Percentiles rank a stretch among this genome's conserved stretches.
Conservation (phyloP, 2,329 filamentous ascomycete species). For the Nemania abortiva region DNA sequence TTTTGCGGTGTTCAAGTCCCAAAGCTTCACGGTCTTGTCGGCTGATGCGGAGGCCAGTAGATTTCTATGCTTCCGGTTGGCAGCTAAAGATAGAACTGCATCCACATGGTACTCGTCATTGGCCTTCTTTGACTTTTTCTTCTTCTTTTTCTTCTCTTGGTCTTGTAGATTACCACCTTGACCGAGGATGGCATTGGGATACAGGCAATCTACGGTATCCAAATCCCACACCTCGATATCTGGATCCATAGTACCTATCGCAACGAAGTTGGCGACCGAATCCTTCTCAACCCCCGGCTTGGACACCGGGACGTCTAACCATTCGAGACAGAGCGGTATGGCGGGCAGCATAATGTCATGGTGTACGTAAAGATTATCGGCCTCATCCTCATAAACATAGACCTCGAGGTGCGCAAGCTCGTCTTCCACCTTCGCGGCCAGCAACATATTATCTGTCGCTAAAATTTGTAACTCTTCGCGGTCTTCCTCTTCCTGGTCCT, state of each 20-base stretch:
- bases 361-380: constrained; percentile 98
- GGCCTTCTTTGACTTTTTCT: constrained; percentile 88
- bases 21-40: constrained; percentile 97
- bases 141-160: constrained; percentile 68
- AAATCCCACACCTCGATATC: constrained; percentile 99
- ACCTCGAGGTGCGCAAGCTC: constrained; percentile 97
- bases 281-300: constrained; percentile 73
- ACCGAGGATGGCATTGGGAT: constrained; percentile 94
- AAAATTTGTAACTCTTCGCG: constrained; percentile 94
- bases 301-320: constrained; percentile 91
- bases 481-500: constrained; percentile 85
- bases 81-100: constrained; percentile 88
- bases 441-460: constrained; percentile 89
- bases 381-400: constrained; percentile 95
- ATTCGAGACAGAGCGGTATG: constrained; percentile 94
- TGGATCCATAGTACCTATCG: constrained; percentile 95
- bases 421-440: constrained; percentile 95
- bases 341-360: constrained; percentile 99
- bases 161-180: constrained; percentile 70
- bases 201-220: constrained; percentile 97
- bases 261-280: constrained; percentile 87
- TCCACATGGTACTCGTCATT: constrained; percentile 96
- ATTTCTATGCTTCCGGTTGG: constrained; percentile 94
- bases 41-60: constrained; percentile 94
- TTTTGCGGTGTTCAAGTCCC: constrained; percentile 92